phyloP scores from a whole-genome alignment of 2,329 filamentous ascomycete genomes.

The Aaosphaeria pasadenensis region DNA sequence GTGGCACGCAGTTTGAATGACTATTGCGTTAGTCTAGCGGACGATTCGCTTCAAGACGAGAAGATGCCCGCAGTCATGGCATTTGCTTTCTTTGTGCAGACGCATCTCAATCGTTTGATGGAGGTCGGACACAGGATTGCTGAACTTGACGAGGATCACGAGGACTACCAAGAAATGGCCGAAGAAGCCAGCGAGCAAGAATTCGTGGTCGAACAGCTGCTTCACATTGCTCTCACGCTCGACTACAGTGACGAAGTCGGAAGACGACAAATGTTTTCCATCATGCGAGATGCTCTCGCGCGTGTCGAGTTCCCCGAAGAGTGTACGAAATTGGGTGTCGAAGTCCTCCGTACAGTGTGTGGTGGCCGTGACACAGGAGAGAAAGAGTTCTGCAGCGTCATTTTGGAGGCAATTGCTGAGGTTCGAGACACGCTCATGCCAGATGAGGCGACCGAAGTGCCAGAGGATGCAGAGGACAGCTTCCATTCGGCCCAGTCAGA shows the following conservation, averaged over 20 bases:
- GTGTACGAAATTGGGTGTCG: slow-evolving; percentile 81
- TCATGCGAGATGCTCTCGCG: slow-evolving; percentile 81
- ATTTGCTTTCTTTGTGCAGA: slow-evolving; percentile 81
- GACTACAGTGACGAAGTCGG: slow-evolving; percentile 99
- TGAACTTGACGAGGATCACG: slow-evolving; percentile 51
- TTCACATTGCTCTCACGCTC: slow-evolving; percentile 86
- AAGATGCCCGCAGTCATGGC: slow-evolving; percentile 94
- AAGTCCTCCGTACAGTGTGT: slow-evolving; percentile 79
- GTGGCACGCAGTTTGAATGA: slow-evolving; percentile 91
- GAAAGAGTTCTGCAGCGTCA: slow-evolving; percentile 77
- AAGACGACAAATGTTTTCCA: slow-evolving; percentile 89
- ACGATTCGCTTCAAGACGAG: slow-evolving; percentile 79
- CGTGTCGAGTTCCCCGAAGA: slow-evolving; percentile 88
- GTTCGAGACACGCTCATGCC: slow-evolving; percentile 87
- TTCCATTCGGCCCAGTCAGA: slow-evolving; percentile 94
- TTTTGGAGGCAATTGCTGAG: slow-evolving; percentile 92
- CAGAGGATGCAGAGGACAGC: slow-evolving; percentile 54
- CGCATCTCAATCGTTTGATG: slow-evolving; percentile 69
- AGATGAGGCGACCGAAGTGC: slow-evolving; percentile 56
- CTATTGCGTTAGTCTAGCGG: slow-evolving; percentile 74
- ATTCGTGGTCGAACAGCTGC: slow-evolving; percentile 91
- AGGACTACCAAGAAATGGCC: slow-evolving; percentile 62
- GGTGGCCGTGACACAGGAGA: slow-evolving; percentile 71
- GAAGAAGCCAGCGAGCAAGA: slow-evolving; percentile 87
- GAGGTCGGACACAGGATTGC: slow-evolving; percentile 58